phyloP scores from a whole-genome alignment of 164 flowering plant genomes.

The Vitis rupestris region DNA sequence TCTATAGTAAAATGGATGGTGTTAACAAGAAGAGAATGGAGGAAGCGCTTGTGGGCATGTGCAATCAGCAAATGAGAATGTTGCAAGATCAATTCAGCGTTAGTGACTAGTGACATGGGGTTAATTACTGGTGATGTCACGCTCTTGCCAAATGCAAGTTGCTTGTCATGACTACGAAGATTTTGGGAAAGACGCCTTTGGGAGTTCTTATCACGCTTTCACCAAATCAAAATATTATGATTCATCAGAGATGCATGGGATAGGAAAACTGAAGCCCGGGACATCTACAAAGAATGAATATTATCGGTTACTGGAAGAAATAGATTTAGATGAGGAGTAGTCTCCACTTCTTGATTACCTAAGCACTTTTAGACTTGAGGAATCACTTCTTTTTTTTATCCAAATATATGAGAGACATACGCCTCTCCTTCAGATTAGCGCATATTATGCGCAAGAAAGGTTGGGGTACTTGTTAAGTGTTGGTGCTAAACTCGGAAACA shows the following conservation, averaged over 20 bases:
- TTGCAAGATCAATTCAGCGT: too few species aligned
- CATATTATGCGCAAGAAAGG: slow-evolving; percentile 70
- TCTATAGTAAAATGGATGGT: too few species aligned
- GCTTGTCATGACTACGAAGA: too few species aligned
- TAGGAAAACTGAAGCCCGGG: slow-evolving; percentile 36
- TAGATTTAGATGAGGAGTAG: slow-evolving; percentile 73
- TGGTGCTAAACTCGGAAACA: slow-evolving; percentile 84
- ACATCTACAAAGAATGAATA: slow-evolving; percentile 33
- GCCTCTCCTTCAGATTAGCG: slow-evolving; percentile 82
- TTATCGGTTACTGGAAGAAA: slow-evolving; percentile 55
- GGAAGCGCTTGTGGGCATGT: too few species aligned
- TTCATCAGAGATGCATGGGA: slow-evolving; percentile 17
- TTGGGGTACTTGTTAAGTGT: slow-evolving; percentile 71
- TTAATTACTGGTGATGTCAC: too few species aligned
- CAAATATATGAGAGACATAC: slow-evolving; percentile 89
- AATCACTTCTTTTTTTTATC: slow-evolving; percentile 55
- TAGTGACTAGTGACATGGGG: too few species aligned
- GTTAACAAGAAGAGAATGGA: too few species aligned
- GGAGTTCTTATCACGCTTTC: slow-evolving; percentile 10
- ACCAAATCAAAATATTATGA: slow-evolving; percentile 12
- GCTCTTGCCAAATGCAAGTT: too few species aligned
- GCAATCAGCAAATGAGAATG: too few species aligned
- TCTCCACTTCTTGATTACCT: slow-evolving; percentile 88
- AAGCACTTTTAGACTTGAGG: slow-evolving; percentile 76
- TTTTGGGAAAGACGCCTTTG: slow-evolving; percentile 12